A percentile compares a stretch with the other conserved stretches of the same genome.
phyloP scores from a whole-genome alignment of 164 flowering plant species.

The Tetrastigma voinierianum region DNA sequence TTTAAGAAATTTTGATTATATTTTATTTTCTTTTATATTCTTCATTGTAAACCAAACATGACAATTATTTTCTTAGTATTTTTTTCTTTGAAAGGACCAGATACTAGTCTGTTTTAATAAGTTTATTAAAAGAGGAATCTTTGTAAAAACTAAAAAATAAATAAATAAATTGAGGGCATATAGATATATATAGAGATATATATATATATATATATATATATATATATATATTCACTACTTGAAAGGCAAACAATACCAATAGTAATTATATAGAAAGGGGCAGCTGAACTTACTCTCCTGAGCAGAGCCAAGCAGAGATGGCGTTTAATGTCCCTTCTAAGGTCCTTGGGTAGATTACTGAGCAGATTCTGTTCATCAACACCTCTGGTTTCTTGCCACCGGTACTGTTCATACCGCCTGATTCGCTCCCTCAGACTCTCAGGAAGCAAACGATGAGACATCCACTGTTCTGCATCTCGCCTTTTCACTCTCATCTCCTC shows the following conservation, averaged over 20 bases:
- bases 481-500: slow-evolving; percentile 59
- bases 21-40: too few relatives aligned
- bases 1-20: too few relatives aligned
- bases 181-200: too few relatives aligned
- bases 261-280: background rate
- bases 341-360: slow-evolving; percentile 45
- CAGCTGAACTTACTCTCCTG: slow-evolving; percentile 33
- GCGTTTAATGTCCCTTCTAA: slow-evolving; percentile 50
- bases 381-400: slow-evolving; percentile 58
- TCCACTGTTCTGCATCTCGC: slow-evolving; percentile 55
- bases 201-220: too few relatives aligned
- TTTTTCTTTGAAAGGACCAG: too few relatives aligned
- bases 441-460: slow-evolving; percentile 55
- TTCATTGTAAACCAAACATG: too few relatives aligned
- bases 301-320: slow-evolving; percentile 52
- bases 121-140: too few relatives aligned
- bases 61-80: too few relatives aligned
- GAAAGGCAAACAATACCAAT: background rate
- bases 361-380: slow-evolving; percentile 46
- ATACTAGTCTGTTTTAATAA: too few relatives aligned
- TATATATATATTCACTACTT: background rate
- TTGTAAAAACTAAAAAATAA: too few relatives aligned
- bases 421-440: slow-evolving; percentile 45
- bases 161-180: too few relatives aligned
- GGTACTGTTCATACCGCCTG: slow-evolving; percentile 48